Evolutionary conservation across 306 rosid genomes (phyloP), one percentile per base, ranked within the genome.

Genomic region (Lotus japonicus): DNA sequence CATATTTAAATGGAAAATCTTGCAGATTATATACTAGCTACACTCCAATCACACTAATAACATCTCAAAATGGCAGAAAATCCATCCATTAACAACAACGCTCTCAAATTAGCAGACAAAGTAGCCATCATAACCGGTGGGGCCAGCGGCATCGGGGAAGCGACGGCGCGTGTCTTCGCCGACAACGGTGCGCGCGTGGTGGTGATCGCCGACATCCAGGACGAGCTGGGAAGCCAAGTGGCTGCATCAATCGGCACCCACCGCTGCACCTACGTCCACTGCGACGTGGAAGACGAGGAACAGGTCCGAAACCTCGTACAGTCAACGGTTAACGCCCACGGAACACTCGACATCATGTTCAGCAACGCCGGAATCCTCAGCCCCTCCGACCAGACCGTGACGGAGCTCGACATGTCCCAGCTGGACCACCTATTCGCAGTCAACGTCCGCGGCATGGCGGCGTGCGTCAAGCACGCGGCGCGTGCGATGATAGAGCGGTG

Each of bases 121-220:
- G 82, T 85, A 11, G 77, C 85, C 23, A 75, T 85, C 0, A 64
- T 88, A 38, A 83, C 90, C 1, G 87, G 88, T 0, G 88, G 87
- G 0, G 88, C 90, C 4, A 83, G 85, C 12, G 95, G 95, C 14
- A 83, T 88, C 3, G 88, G 90, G 0, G 80, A 85, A 49, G 90
- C 82, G 9, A 85, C 90, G 0, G 88, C 70, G 0, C 74, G 70
- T 2, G 58, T 42, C 8, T 83, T 88, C 5, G 76, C 84, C 1
- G 28, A 66, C 0, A 64, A 81, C 1, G 89, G 87, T 0, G 79
- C 84, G 0, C 78, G 75, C 0, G 48, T 71, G 10, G 80, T 85
- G 1, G 84, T 88, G 5, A 84, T 86, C 0, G 84, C 84, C 0
- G 92, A 89, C 36, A 59, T 86, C 16, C 88, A 80, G 42, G 85